Conservation (phyloP, 805 yeast species). For the Wickerhamomyces ciferrii region DNA sequence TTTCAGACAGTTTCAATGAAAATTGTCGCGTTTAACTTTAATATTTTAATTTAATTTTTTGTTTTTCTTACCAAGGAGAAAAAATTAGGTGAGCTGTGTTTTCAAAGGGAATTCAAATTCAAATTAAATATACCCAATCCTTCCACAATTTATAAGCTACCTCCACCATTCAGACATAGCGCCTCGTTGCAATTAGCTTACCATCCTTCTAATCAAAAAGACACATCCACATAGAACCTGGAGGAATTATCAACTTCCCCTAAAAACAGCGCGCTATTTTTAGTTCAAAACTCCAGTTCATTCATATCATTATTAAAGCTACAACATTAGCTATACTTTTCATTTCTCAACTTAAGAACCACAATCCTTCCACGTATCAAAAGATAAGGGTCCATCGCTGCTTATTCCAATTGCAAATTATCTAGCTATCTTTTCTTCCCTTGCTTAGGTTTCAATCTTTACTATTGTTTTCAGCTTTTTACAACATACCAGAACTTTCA, state of each 20-base stretch:
- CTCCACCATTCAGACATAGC: not conserved
- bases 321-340: not conserved
- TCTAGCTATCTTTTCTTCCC: too few species aligned
- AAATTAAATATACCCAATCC: too few species aligned
- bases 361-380: too few species aligned
- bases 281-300: not conserved
- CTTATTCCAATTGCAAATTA: too few species aligned
- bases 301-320: not conserved
- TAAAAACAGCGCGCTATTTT: not conserved
- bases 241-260: not conserved
- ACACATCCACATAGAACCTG: not conserved
- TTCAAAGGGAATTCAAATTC: not conserved
- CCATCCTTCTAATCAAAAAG: too few species aligned
- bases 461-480: too few species aligned
- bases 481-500: too few species aligned
- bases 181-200: not conserved
- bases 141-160: not conserved
- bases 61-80: not conserved
- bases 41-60: not conserved
- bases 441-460: too few species aligned
- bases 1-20: not conserved
- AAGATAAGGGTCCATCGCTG: too few species aligned
- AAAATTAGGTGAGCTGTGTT: not conserved
- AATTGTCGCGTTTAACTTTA: not conserved
- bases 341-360: not conserved